These are phyloP conservation scores for Thelonectria rubi DNA, from an alignment of 2,329 filamentous ascomycete species.

Conservation along the genomic window DNA sequence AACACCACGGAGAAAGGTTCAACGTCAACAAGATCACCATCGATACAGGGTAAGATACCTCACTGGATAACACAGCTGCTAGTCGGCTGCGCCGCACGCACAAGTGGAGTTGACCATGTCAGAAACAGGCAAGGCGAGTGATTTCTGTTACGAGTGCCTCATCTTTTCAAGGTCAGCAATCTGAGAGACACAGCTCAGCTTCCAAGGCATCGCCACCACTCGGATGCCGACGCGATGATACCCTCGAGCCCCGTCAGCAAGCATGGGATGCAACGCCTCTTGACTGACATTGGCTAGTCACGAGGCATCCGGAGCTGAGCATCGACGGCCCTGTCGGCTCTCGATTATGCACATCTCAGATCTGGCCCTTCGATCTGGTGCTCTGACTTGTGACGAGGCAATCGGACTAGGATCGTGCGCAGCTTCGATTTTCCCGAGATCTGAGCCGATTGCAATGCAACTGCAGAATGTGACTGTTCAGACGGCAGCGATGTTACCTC, in stretches of 20 bases:
- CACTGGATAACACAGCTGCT: neutral
- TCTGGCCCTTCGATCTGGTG: conserved; percentile 20
- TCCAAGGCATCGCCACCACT: conserved; percentile 3
- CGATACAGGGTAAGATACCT: conserved; percentile 6
- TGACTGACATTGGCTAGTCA: conserved; percentile 11
- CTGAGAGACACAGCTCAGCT: conserved; percentile 1
- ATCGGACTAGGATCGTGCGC: conserved; percentile 15
- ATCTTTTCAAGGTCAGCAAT: conserved; percentile 4
- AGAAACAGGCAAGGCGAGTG: conserved; percentile 1
- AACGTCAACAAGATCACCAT: neutral
- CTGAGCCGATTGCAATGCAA: neutral
- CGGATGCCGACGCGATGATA: conserved; percentile 6
- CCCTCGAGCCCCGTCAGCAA: conserved; percentile 13
- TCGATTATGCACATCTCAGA: conserved; percentile 25
- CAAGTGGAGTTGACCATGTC: conserved; percentile 20
- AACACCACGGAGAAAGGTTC: neutral
- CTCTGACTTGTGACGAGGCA: conserved; percentile 21
- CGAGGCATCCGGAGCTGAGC: conserved; percentile 21
- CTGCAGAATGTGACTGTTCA: neutral
- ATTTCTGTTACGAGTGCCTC: conserved; percentile 3
- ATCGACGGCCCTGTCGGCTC: conserved; percentile 19
- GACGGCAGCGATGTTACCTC: neutral
- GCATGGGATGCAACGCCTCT: neutral
- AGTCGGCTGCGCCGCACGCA: neutral
- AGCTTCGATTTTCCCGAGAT: conserved; percentile 16